Percentiles rank a stretch among this genome's conserved stretches.
These are phyloP conservation scores for Gonium pectorale DNA, from an alignment of 139 green algal genomes.

Conservation along the genomic window DNA sequence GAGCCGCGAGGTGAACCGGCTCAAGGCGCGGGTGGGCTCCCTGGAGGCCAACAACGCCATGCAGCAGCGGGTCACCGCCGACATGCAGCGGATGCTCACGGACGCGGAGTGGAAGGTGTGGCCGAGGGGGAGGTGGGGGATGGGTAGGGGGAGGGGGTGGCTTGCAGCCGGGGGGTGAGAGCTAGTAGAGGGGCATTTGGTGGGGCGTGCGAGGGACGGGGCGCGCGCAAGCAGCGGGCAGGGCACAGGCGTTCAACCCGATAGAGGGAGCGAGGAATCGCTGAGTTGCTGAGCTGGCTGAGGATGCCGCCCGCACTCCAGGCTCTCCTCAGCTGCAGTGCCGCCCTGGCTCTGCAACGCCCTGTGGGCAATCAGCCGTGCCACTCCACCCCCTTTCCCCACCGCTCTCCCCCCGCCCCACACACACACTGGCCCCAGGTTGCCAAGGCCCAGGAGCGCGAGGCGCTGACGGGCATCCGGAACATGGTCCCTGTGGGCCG, in stretches of 20 bases:
- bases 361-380: too few relatives aligned
- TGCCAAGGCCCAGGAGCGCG: conserved; percentile 37
- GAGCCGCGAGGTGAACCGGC: neutral
- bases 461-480: conserved; percentile 17
- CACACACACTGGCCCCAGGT: conserved; percentile 12
- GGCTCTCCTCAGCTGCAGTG: too few relatives aligned
- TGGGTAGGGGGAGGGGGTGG: too few relatives aligned
- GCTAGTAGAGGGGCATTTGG: too few relatives aligned
- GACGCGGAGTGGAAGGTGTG: conserved; percentile 47
- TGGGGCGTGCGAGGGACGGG: too few relatives aligned
- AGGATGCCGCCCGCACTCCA: too few relatives aligned
- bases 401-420: neutral
- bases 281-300: too few relatives aligned
- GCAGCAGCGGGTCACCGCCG: conserved; percentile 11
- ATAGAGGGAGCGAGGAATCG: too few relatives aligned
- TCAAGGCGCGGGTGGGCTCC: neutral
- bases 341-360: too few relatives aligned
- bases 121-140: neutral
- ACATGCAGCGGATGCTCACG: conserved; percentile 39
- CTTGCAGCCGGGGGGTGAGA: too few relatives aligned
- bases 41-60: conserved; percentile 26
- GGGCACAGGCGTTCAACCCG: too few relatives aligned
- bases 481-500: conserved; percentile 36
- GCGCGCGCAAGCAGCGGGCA: too few relatives aligned
- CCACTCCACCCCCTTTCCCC: neutral